A percentile compares a stretch with the other conserved stretches of the same genome.
phyloP scores from a whole-genome alignment of 2,329 filamentous ascomycete genomes.

The Grosmannia serpens region DNA sequence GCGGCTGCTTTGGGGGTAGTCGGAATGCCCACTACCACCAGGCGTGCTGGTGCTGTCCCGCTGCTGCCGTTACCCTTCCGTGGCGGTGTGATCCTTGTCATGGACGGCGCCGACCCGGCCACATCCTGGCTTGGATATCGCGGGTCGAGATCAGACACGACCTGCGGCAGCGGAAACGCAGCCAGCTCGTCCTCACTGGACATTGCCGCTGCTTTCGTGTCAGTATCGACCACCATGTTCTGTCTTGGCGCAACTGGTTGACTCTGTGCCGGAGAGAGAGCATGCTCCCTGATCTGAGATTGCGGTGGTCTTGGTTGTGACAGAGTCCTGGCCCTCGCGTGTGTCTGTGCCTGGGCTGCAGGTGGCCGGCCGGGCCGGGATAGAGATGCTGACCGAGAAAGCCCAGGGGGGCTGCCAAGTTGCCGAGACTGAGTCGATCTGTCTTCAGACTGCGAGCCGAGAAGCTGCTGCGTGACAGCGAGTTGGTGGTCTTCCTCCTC shows the following conservation, averaged over 20 bases:
- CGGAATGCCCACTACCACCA: background rate
- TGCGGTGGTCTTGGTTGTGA: background rate
- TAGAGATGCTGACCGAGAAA: background rate
- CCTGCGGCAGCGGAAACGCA: background rate
- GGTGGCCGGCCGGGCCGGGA: background rate
- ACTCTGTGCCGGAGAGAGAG: background rate
- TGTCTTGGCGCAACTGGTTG: background rate
- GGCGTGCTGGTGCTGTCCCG: background rate
- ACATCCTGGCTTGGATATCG: background rate
- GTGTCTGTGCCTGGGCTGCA: background rate
- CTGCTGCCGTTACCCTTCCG: background rate
- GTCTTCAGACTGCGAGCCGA: background rate
- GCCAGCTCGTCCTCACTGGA: background rate
- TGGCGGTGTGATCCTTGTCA: background rate
- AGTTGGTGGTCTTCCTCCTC: background rate
- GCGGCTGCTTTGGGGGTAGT: background rate
- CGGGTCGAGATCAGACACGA: conserved; percentile 9
- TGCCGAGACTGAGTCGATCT: background rate
- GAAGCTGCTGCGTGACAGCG: background rate
- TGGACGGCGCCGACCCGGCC: background rate
- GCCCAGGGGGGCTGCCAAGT: background rate
- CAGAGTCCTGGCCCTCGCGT: background rate
- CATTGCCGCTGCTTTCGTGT: background rate
- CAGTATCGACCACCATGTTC: background rate
- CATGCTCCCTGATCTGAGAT: background rate